Evolutionary conservation across 2,329 filamentous ascomycete genomes (phyloP).

Genomic region (Aspergillus phoenicis): DNA sequence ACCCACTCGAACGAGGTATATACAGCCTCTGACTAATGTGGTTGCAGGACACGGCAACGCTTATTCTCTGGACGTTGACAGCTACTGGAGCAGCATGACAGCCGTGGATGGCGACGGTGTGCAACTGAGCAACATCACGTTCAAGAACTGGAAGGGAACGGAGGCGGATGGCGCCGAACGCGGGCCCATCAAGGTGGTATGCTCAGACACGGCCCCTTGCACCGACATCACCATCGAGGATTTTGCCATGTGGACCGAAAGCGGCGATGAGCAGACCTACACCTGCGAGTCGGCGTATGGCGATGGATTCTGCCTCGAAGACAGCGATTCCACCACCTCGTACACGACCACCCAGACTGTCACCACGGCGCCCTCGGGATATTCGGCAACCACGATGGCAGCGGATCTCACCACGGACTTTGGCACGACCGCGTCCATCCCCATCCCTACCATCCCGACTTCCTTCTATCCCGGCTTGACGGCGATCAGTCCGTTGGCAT

Average conservation of each 20-base stretch:
- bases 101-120: slow-evolving; percentile 54
- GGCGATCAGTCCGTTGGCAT: slow-evolving; percentile 31
- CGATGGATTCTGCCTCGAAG: slow-evolving; percentile 50
- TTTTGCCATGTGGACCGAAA: slow-evolving; percentile 52
- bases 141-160: slow-evolving; percentile 60
- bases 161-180: slow-evolving; percentile 51
- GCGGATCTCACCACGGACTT: slow-evolving; percentile 29
- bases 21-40: neutral
- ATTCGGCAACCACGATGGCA: slow-evolving; percentile 32
- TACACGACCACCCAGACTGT: slow-evolving; percentile 29
- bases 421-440: slow-evolving; percentile 28
- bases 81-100: slow-evolving; percentile 54
- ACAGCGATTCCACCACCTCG: slow-evolving; percentile 18
- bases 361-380: slow-evolving; percentile 30
- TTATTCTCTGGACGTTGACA: slow-evolving; percentile 60
- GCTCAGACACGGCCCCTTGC: slow-evolving; percentile 56
- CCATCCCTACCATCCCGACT: slow-evolving; percentile 25
- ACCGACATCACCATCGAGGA: slow-evolving; percentile 54
- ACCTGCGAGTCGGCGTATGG: slow-evolving; percentile 55
- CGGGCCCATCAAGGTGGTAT: slow-evolving; percentile 57
- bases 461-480: slow-evolving; percentile 36
- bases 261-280: slow-evolving; percentile 37
- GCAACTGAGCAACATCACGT: slow-evolving; percentile 54
- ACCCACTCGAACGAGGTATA: neutral
- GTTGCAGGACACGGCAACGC: slow-evolving; percentile 58